Evolutionary conservation across 495 filamentous ascomycete genomes (phyloP).

Genomic region (Aspergillus egyptiacus): DNA sequence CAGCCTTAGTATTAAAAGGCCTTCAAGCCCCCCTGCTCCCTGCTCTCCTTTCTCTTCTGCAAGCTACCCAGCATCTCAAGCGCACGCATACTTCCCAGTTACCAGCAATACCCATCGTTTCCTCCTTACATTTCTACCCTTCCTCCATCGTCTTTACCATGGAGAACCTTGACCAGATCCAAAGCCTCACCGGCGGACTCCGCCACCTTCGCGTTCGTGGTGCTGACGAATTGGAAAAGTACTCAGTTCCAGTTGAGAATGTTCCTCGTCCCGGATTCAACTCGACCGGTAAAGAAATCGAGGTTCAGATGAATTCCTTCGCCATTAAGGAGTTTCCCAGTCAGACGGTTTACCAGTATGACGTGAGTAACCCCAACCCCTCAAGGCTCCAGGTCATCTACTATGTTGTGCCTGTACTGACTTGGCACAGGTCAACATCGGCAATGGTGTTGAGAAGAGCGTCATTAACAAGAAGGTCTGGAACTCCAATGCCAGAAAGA

Average conservation of each 20-base stretch:
- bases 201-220: constrained; percentile 21
- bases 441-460: constrained; percentile 54
- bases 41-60: constrained; percentile 5
- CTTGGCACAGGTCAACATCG: constrained; percentile 51
- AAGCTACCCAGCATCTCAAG: constrained; percentile 1
- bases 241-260: constrained; percentile 23
- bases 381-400: neutral
- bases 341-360: constrained; percentile 68
- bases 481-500: constrained; percentile 54
- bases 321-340: constrained; percentile 50
- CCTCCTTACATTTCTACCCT: neutral
- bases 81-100: neutral
- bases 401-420: neutral
- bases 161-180: constrained; percentile 19
- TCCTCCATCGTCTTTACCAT: constrained; percentile 9
- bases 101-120: neutral
- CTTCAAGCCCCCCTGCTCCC: constrained; percentile 3
- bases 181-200: constrained; percentile 22
- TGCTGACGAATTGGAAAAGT: constrained; percentile 26
- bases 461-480: constrained; percentile 67
- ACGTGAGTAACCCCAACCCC: constrained; percentile 55
- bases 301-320: constrained; percentile 68
- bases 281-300: constrained; percentile 49
- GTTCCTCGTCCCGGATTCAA: constrained; percentile 49
- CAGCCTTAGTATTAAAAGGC: constrained; percentile 3